Percentiles rank a stretch among this genome's conserved stretches.
phyloP scores from a whole-genome alignment of 2,329 filamentous ascomycete species.

The Cladophialophora psammophila region DNA sequence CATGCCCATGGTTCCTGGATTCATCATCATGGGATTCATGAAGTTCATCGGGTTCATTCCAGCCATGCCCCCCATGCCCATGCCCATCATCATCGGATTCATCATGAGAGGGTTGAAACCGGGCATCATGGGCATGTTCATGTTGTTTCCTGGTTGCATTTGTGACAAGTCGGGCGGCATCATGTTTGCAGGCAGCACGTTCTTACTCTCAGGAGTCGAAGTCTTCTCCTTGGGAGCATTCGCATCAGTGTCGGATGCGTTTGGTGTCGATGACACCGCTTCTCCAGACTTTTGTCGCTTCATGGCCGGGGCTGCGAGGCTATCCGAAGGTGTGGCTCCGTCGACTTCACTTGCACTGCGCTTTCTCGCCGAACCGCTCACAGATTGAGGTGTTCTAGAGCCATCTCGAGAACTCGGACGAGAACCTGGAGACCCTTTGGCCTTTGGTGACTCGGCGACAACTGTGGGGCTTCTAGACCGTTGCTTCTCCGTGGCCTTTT shows the following conservation, averaged over 20 bases:
- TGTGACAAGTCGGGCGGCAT: conserved; percentile 44
- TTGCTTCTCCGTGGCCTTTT: conserved; percentile 56
- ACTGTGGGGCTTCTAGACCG: conserved; percentile 42
- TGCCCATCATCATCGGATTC: conserved; percentile 58
- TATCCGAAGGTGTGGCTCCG: conserved; percentile 65
- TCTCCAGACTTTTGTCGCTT: conserved; percentile 58
- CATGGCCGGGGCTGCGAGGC: conserved; percentile 45
- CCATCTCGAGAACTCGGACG: conserved; percentile 36
- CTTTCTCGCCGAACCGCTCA: conserved; percentile 68
- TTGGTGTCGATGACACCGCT: conserved; percentile 42
- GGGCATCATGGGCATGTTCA: conserved; percentile 39
- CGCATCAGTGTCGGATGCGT: conserved; percentile 5
- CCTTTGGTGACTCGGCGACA: conserved; percentile 34
- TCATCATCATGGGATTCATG: conserved; percentile 48
- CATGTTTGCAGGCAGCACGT: conserved; percentile 39
- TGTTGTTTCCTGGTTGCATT: conserved; percentile 39
- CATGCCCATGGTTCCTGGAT: conserved; percentile 42
- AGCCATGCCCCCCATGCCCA: conserved; percentile 17
- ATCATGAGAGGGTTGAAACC: conserved; percentile 47
- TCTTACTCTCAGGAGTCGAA: conserved; percentile 29
- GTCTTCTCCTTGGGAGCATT: conserved; percentile 18
- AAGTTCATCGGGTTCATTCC: conserved; percentile 35
- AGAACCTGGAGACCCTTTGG: conserved; percentile 24
- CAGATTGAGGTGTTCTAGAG: conserved; percentile 34
- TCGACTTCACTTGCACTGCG: conserved; percentile 74